Evolutionary conservation across 2,329 filamentous ascomycete species (phyloP).

Genomic region (Fusarium beomiforme): DNA sequence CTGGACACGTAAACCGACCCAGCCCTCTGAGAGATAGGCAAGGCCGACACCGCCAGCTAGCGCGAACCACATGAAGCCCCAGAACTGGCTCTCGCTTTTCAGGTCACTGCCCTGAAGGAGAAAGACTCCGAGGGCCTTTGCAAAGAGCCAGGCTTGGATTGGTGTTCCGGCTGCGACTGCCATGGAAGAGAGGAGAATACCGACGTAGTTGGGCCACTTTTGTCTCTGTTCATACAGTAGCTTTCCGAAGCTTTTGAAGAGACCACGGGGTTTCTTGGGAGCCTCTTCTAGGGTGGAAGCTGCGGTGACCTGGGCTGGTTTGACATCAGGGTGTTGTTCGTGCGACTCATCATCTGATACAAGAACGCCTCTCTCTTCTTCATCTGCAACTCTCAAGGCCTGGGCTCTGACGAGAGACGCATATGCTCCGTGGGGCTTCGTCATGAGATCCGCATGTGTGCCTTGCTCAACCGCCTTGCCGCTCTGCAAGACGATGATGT

Average conservation of each 20-base stretch:
- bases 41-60: slow-evolving; percentile 44
- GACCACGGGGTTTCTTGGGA: neutral
- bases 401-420: slow-evolving; percentile 40
- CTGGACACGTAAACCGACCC: slow-evolving; percentile 24
- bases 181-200: slow-evolving; percentile 41
- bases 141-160: slow-evolving; percentile 45
- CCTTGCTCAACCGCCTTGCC: slow-evolving; percentile 71
- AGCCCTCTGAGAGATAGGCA: slow-evolving; percentile 41
- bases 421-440: slow-evolving; percentile 51
- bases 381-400: slow-evolving; percentile 1
- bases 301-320: neutral
- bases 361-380: neutral
- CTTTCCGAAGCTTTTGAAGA: slow-evolving; percentile 26
- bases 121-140: slow-evolving; percentile 42
- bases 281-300: accelerated
- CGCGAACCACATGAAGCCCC: slow-evolving; percentile 47
- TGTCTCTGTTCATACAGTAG: slow-evolving; percentile 34
- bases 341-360: neutral
- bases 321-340: neutral
- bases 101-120: slow-evolving; percentile 44
- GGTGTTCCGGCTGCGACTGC: slow-evolving; percentile 41
- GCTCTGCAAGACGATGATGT: slow-evolving; percentile 71
- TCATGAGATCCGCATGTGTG: slow-evolving; percentile 67
- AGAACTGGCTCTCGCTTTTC: slow-evolving; percentile 35
- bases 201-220: slow-evolving; percentile 41